These are phyloP conservation scores for Penicillium canescens DNA, from an alignment of 495 filamentous ascomycete genomes.

Conservation along the genomic window DNA sequence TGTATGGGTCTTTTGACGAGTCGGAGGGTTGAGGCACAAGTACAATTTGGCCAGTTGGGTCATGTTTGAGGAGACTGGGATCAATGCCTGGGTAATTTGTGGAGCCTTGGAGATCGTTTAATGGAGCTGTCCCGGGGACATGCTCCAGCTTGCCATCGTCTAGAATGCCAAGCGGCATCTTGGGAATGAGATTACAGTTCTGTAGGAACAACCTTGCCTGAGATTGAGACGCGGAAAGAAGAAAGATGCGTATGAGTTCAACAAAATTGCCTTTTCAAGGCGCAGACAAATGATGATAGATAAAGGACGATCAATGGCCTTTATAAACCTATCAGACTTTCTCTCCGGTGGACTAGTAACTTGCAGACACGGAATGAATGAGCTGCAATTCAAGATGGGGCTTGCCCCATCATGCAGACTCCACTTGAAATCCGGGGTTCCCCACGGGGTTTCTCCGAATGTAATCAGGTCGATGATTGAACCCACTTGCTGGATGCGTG, in stretches of 20 bases:
- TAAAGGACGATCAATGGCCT: too few species aligned
- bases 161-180: conserved; percentile 75
- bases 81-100: conserved; percentile 33
- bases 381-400: conserved; percentile 6
- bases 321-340: too few species aligned
- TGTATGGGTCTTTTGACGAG: conserved; percentile 49
- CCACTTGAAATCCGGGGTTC: conserved; percentile 9
- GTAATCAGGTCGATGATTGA: too few species aligned
- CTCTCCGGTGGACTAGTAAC: too few species aligned
- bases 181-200: background rate
- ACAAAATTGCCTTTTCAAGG: background rate
- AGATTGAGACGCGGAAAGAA: background rate
- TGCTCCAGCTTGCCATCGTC: conserved; percentile 60
- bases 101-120: conserved; percentile 21
- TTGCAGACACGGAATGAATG: background rate
- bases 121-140: conserved; percentile 58
- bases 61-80: conserved; percentile 40
- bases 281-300: too few species aligned
- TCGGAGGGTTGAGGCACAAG: conserved; percentile 50
- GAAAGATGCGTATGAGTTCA: background rate
- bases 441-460: conserved; percentile 2
- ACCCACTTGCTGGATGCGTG: too few species aligned
- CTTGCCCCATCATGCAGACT: conserved; percentile 12
- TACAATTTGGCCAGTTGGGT: conserved; percentile 41
- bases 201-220: too few species aligned